Base-by-base conservation (phyloP, 75 land plant genomes). In the Pinus albicaulis region DNA sequence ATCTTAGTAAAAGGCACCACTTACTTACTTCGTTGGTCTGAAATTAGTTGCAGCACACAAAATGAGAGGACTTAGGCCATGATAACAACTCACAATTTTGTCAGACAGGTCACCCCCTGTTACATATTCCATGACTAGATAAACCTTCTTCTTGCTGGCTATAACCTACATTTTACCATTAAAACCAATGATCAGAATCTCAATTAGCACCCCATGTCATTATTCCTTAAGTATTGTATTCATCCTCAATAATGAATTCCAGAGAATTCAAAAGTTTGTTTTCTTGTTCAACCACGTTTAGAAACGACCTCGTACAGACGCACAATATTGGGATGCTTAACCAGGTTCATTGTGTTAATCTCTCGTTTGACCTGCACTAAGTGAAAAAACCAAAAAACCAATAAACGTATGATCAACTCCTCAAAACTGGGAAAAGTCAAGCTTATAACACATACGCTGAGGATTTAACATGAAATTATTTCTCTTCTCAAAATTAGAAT, bases 41-140 rank as follows among this genome's bases (percentile, higher is more conserved):
- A 48, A 48, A 48, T 48, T 48, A 48, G 11, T 44, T 44, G 10
- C 52, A 44, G 1, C 6, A 36, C 48, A 36, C 23, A 36, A n/a
- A 31, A 64, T 28, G 41, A 11, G 1, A 38, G 7, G 0, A 68
- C 11, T n/a, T 36, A 7, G 31, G 53, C 38, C 41, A 16, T 41
- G n/a, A 41, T 22, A 38, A 20, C 25, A 20, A 19, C 83, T 81
- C 57, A 90, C 92, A 74, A 90, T 60, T 74, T 80, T 85, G 78
- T 85, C 87, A 31, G 84, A 83, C 7, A 90, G 85, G 55, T 87
- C 90, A 34, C 90, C 90, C 6, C 92, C 90, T 4, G 84, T 73
- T 53, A 87, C 78, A 60, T 85, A 87, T 71, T 90, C 92, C 85
- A 90, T 82, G 31, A 82, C 82, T 3, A 90, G 76, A 71, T 87